Conservation (phyloP, 2,329 filamentous ascomycete species). For the Nakataea oryzae region DNA sequence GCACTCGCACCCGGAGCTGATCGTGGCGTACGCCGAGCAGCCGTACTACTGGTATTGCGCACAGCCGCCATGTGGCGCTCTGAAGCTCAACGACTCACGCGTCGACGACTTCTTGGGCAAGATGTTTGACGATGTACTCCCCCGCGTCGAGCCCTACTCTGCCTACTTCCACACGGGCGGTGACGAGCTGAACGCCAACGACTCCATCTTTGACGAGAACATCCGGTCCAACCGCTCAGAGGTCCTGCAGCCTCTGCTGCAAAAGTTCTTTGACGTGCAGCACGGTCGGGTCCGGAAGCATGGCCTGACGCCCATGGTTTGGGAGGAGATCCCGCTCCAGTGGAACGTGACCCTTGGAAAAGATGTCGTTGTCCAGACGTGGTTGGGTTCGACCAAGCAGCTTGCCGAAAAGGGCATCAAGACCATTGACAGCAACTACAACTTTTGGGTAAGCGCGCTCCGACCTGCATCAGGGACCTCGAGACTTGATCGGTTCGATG, state of each 20-base stretch:
- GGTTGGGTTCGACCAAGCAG: slow-evolving; percentile 57
- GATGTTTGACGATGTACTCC: slow-evolving; percentile 67
- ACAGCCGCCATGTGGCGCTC: slow-evolving; percentile 55
- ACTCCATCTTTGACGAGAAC: slow-evolving; percentile 63
- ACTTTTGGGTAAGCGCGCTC: slow-evolving; percentile 53
- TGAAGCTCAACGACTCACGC: slow-evolving; percentile 64
- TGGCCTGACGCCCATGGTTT: slow-evolving; percentile 65
- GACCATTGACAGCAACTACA: slow-evolving; percentile 65
- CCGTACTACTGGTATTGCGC: slow-evolving; percentile 51
- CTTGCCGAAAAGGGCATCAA: slow-evolving; percentile 56
- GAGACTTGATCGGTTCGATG: not conserved
- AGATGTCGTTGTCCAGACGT: slow-evolving; percentile 69
- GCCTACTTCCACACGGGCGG: slow-evolving; percentile 79
- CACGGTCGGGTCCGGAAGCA: slow-evolving; percentile 53
- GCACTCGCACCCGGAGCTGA: slow-evolving; percentile 58
- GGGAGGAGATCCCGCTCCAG: slow-evolving; percentile 75
- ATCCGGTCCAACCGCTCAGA: slow-evolving; percentile 54
- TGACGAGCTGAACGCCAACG: slow-evolving; percentile 73
- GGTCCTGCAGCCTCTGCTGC: slow-evolving; percentile 64
- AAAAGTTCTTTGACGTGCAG: slow-evolving; percentile 63
- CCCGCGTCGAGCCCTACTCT: slow-evolving; percentile 57
- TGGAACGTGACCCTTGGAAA: slow-evolving; percentile 67
- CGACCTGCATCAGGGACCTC: too few species aligned
- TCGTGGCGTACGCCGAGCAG: slow-evolving; percentile 49
- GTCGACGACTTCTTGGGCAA: slow-evolving; percentile 64